Base-by-base conservation (phyloP, 1,139 yeast genomes). In the Kurtzmaniella quercitrusa region DNA sequence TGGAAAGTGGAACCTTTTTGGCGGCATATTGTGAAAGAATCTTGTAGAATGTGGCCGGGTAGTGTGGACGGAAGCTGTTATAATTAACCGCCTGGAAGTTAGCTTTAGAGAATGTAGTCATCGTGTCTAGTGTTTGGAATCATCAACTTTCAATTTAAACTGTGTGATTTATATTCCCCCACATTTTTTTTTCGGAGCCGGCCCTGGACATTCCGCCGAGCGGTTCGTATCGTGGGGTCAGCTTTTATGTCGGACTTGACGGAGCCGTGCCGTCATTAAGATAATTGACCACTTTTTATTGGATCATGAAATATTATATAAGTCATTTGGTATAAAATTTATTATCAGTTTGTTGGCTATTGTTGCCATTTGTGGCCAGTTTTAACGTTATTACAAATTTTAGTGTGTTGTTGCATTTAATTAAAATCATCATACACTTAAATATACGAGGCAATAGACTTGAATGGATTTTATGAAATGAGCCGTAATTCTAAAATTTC, bases 61-160 rank as follows among this genome's bases (percentile, higher is more conserved):
- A 87, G 2, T 70, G 64, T 0, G 95, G 95, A 43, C 95, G 73
- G 53, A 80, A 78, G 11, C 71, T 63, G 41, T 76, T 68, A 61
- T 88, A 88, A 43, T 70, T 66, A 40, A 73, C 62, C 0, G 91
- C 72, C 46, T 80, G 74, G 64, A 81, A 88, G 16, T 71, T 68
- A 1, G 68, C 55, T 42, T 76, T 79, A 5, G 91, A 68, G 57
- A 83, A 88, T 1, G 86, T 75, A 2, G 91, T 63, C 94, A 86
- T 86, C 38, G 53, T 55, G 32, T 51, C 2, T 53, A 45, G 4
- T 63, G 61, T 30, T 59, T 59, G 34, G 8, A 11, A 8, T 14
- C 4, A 14, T 15, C 12, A n/a, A n/a, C 4, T 12, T 11, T n/a
- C 16, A 14, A 30, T 17, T 17, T 16, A 9, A 17, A 15, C 9